Base-by-base conservation (phyloP, 768 basidiomycete genomes). In the Tricholoma bakamatsutake region DNA sequence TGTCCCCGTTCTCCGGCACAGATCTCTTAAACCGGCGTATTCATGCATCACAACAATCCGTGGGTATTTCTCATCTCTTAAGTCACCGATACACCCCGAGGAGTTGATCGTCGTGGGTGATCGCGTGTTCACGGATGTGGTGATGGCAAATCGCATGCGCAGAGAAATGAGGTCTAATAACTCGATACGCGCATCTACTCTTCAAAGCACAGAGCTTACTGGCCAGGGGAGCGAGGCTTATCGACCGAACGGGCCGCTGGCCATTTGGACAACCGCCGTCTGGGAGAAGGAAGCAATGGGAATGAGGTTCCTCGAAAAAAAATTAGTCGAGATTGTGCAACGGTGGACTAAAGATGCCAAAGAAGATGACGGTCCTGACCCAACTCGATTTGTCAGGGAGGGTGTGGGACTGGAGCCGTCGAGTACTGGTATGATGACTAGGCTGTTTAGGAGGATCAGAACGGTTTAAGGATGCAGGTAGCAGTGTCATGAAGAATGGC, bases 31-130 rank as follows among this genome's bases (percentile, higher is more conserved):
- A 70, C 96, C 96, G 2, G 82, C 84, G 2, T 85, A 85, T 63
- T 76, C 82, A 1, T 96, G 93, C 70, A 86, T 90, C 24, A 59
- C 70, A 9, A 74, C 80, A n/a, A 83, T 96, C 52, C 80, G 82
- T 8, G 65, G 69, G 42, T 94, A 97, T 74, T 97, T 98, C 66
- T 72, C 76, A 27, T 80, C 84, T 30, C 77, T 83, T 28, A 70
- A 64, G 7, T 63, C 65, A n/a, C 83, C 86, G 17, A 64, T 91
- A 42, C 68, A 73, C 28, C 80, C 84, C 59, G 73, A 84, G 24
- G 81, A 87, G 56, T 73, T 97, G 42, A 72, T 98, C 54, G 71
- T 98, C 37, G 85, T 99, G 11, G 96, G 96, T 0, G 96, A 99
- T 73, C 81, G 96, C 10, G 71, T 98, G 51, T 88, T 97, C 63